Conservation (phyloP, 352 stramenopile genomes). For the Thalassiosira mediterranea region DNA sequence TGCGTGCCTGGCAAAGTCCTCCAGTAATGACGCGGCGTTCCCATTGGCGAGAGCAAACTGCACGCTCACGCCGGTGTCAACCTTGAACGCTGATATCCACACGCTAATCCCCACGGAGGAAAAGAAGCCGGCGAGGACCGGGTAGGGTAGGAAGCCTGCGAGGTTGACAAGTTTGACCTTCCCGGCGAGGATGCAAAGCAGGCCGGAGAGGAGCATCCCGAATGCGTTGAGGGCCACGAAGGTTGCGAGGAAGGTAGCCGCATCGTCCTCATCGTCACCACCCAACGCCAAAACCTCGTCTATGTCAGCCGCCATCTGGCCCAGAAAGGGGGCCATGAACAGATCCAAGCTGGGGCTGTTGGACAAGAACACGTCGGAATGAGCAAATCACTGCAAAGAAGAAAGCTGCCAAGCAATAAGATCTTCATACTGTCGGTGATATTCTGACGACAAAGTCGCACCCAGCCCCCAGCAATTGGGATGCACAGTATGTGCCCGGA, state of each 20-base stretch:
- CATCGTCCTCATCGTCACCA: constrained; percentile 26
- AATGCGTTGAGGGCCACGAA: constrained; percentile 66
- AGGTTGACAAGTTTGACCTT: constrained; percentile 75
- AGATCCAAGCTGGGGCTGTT: constrained; percentile 58
- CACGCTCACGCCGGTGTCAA: constrained; percentile 56
- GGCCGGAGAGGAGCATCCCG: constrained; percentile 53
- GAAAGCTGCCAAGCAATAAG: neutral
- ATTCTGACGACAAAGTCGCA: no score
- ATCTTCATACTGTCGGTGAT: neutral
- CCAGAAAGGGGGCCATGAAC: constrained; percentile 79
- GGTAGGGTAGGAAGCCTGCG: constrained; percentile 68
- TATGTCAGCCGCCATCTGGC: constrained; percentile 58
- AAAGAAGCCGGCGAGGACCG: constrained; percentile 79
- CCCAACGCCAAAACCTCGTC: constrained; percentile 54
- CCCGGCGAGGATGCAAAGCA: constrained; percentile 54
- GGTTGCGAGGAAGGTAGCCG: constrained; percentile 59
- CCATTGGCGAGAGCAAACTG: constrained; percentile 33
- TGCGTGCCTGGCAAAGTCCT: constrained; percentile 54
- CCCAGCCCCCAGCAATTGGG: no score
- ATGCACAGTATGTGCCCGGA: no score
- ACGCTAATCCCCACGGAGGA: constrained; percentile 68
- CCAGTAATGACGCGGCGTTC: constrained; percentile 33
- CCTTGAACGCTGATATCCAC: constrained; percentile 73
- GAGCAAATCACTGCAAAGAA: neutral
- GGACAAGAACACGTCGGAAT: no score